Evolutionary conservation across 768 basidiomycete species (phyloP).

Genomic region (Phylloporus sp.): DNA sequence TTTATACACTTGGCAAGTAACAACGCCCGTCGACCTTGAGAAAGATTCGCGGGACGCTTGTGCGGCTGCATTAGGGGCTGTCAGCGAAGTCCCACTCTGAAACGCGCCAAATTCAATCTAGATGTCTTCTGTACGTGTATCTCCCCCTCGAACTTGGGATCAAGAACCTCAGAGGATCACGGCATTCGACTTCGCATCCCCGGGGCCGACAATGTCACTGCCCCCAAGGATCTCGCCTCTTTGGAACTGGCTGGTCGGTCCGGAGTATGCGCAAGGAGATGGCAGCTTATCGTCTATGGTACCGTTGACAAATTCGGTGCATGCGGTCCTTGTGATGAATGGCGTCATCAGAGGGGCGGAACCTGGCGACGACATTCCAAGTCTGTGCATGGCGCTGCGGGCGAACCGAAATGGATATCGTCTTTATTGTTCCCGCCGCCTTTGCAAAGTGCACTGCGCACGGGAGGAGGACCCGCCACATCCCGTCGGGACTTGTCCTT

Average conservation of each 20-base stretch:
- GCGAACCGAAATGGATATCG: not conserved
- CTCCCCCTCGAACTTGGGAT: not conserved
- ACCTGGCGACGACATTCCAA: not conserved
- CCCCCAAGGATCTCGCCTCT: too few relatives aligned
- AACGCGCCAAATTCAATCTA: not conserved
- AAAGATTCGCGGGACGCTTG: not conserved
- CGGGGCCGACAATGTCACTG: not conserved
- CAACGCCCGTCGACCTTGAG: not conserved
- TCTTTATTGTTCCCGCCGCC: slow-evolving; percentile 10
- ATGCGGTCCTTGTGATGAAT: not conserved
- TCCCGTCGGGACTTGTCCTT: not conserved
- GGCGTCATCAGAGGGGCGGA: not conserved
- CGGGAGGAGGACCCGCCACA: too few relatives aligned
- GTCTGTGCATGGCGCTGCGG: not conserved
- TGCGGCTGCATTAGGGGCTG: not conserved
- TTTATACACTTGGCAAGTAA: not conserved
- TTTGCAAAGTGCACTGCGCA: not conserved
- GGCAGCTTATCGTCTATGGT: not conserved
- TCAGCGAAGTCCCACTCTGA: not conserved
- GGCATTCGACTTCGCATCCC: not conserved
- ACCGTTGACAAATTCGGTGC: not conserved
- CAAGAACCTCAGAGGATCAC: not conserved
- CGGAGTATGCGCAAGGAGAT: not conserved
- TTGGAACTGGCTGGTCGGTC: slow-evolving; percentile 2
- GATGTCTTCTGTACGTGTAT: not conserved